Evolutionary conservation across 441 rosid genomes (phyloP).

Genomic region (Populus trichocarpa): DNA sequence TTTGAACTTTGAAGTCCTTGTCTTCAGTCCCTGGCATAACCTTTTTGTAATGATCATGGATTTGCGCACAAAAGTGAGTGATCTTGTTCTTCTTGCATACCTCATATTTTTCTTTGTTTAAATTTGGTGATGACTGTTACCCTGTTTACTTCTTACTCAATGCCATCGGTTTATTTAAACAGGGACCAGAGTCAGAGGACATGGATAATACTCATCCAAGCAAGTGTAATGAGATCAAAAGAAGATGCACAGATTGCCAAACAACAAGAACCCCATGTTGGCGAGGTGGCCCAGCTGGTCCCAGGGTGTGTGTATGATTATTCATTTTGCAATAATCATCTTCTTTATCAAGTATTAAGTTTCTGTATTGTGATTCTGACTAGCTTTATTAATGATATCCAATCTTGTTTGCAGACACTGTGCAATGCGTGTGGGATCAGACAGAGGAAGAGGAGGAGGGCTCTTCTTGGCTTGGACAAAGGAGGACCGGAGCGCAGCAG

Average conservation of each 20-base stretch:
- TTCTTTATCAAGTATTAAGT: neutral
- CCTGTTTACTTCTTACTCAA: neutral
- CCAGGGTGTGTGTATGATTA: constrained; percentile 43
- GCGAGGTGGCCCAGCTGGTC: constrained; percentile 95
- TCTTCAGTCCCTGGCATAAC: neutral
- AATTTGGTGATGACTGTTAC: neutral
- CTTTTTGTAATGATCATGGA: constrained; percentile 8
- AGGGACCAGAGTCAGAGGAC: constrained; percentile 20
- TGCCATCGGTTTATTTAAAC: neutral
- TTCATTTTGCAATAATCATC: neutral
- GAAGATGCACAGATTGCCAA: constrained; percentile 75
- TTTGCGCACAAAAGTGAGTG: constrained; percentile 20
- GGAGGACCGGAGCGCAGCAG: constrained; percentile 24
- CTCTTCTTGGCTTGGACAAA: constrained; percentile 35
- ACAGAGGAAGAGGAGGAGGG: constrained; percentile 58
- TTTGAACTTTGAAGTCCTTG: neutral
- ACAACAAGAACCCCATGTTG: constrained; percentile 90
- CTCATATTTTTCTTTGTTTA: neutral
- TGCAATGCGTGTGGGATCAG: constrained; percentile 95
- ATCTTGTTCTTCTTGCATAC: neutral
- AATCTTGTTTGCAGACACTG: constrained; percentile 47
- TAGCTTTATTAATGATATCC: neutral
- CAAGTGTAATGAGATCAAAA: constrained; percentile 31
- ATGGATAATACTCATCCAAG: neutral
- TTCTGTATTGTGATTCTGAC: neutral